Conservation (phyloP, 1,139 yeast genomes). For the Lodderomyces metapsilosis region DNA sequence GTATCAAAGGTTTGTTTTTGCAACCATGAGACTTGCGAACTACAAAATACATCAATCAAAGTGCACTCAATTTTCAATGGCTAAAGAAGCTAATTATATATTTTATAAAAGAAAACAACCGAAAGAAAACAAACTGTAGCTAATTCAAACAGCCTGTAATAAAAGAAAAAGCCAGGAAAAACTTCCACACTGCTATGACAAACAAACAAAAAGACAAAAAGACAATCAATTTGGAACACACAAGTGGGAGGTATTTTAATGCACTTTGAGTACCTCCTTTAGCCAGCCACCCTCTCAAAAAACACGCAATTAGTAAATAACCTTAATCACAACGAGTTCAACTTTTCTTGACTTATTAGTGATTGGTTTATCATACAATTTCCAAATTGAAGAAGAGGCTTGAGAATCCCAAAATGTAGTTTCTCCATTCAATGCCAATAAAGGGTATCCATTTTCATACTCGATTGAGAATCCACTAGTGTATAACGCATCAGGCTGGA, state of each 20-base stretch:
- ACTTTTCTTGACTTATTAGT: conserved; percentile 3
- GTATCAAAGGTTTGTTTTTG: too few species aligned
- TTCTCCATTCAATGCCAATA: conserved; percentile 12
- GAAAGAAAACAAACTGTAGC: neutral
- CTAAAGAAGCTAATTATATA: neutral
- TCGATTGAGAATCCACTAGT: conserved; percentile 18
- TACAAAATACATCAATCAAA: too few species aligned
- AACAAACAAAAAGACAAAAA: neutral
- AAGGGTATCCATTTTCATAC: conserved; percentile 20
- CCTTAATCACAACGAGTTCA: conserved; percentile 7
- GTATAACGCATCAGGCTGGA: conserved; percentile 23
- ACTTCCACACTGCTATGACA: neutral
- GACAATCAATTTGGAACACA: neutral
- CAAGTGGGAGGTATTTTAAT: neutral
- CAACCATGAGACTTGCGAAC: too few species aligned
- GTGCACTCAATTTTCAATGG: neutral
- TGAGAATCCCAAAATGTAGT: conserved; percentile 11
- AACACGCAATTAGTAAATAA: neutral
- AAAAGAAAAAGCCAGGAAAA: neutral
- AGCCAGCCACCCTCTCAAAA: neutral
- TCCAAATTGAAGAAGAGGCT: conserved; percentile 6
- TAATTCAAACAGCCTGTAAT: neutral
- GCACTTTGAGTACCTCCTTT: neutral
- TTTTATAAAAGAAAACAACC: neutral
- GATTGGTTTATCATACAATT: conserved; percentile 9